Percentiles rank a stretch among this genome's conserved stretches.
phyloP scores from a whole-genome alignment of 2,329 filamentous ascomycete species.

The Botryotinia calthae region DNA sequence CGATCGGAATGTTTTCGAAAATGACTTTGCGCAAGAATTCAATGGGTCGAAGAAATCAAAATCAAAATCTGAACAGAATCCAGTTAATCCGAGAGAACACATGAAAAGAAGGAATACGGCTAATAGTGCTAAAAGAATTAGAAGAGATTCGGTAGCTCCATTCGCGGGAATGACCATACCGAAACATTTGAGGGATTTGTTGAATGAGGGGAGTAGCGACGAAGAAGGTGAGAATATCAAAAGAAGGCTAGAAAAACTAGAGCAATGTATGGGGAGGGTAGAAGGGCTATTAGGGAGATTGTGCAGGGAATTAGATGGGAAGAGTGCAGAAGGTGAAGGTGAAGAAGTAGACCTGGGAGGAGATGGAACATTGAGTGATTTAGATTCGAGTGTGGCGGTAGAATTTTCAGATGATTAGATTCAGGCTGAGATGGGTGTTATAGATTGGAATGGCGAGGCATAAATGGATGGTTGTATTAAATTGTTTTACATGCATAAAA shows the following conservation, averaged over 20 bases:
- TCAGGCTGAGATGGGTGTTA: neutral
- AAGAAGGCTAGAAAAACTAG: slow-evolving; percentile 30
- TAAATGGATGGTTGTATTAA: neutral
- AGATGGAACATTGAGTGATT: slow-evolving; percentile 24
- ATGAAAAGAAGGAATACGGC: slow-evolving; percentile 13
- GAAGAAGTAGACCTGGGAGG: slow-evolving; percentile 12
- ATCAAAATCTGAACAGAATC: neutral
- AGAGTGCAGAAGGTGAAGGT: neutral
- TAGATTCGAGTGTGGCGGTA: slow-evolving; percentile 29
- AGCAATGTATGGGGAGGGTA: slow-evolving; percentile 32
- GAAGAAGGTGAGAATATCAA: slow-evolving; percentile 27
- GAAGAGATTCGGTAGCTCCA: slow-evolving; percentile 34
- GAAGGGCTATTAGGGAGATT: slow-evolving; percentile 33
- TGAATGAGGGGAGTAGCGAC: slow-evolving; percentile 28
- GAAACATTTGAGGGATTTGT: slow-evolving; percentile 28
- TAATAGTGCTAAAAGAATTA: slow-evolving; percentile 4
- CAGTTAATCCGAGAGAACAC: neutral
- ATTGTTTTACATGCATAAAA: slow-evolving; percentile 1
- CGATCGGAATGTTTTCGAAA: slow-evolving; percentile 22
- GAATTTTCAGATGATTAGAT: slow-evolving; percentile 23
- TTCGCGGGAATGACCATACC: slow-evolving; percentile 30
- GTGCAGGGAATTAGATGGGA: slow-evolving; percentile 29
- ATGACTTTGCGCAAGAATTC: slow-evolving; percentile 28
- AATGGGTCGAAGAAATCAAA: neutral
- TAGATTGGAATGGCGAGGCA: neutral